Evolutionary conservation across 495 filamentous ascomycete species (phyloP).

Genomic region (Amorphotheca resinae): DNA sequence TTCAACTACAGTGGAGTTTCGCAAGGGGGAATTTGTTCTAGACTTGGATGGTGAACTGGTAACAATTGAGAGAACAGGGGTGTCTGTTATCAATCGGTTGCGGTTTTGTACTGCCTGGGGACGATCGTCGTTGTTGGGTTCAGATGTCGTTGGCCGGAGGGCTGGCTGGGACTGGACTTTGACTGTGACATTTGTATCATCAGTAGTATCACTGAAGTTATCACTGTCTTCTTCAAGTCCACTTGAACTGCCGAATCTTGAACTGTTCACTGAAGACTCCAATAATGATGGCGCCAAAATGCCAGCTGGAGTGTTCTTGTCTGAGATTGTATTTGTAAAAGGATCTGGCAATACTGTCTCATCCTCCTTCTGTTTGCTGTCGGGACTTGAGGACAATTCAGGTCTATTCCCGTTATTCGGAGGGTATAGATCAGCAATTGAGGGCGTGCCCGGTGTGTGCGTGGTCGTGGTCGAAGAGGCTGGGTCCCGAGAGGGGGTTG

Average conservation of each 20-base stretch:
- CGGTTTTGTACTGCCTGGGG: constrained; percentile 7
- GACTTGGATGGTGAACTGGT: constrained; percentile 24
- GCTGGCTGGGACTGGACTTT: constrained; percentile 5
- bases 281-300: constrained; percentile 5
- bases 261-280: constrained; percentile 1
- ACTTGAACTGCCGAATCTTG: background rate
- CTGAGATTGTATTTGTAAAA: no score
- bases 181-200: constrained; percentile 15
- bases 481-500: background rate
- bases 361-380: no score
- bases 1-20: constrained; percentile 24
- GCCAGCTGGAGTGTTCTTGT: background rate
- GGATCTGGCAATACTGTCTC: no score
- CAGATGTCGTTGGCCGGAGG: constrained; percentile 3
- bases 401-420: background rate
- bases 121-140: constrained; percentile 4
- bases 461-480: background rate
- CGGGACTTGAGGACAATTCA: background rate
- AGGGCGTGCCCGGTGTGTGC: no score
- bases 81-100: constrained; percentile 13
- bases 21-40: constrained; percentile 11
- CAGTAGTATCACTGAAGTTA: constrained; percentile 14
- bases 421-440: background rate
- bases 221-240: constrained; percentile 9
- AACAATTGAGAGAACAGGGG: constrained; percentile 23